A percentile compares a stretch with the other conserved stretches of the same genome.
Conservation (phyloP, 805 yeast species). For the Cephaloascus albidus region DNA sequence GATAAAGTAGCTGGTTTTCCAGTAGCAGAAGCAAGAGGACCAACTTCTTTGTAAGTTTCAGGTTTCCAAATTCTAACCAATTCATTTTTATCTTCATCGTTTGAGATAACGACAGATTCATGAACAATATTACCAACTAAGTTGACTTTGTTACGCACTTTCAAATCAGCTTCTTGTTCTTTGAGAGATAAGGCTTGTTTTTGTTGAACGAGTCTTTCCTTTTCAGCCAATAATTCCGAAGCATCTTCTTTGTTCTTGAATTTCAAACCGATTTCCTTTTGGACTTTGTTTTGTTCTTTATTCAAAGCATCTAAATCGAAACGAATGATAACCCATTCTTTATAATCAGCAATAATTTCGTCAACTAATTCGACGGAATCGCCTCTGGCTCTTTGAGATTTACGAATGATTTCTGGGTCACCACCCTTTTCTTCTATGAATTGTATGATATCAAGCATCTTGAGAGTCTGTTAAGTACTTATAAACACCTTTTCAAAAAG, state of each 20-base stretch:
- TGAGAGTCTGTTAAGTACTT: neutral
- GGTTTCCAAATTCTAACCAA: conserved; percentile 86
- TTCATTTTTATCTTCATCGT: conserved; percentile 87
- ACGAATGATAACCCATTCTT: conserved; percentile 81
- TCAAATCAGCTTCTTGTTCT: conserved; percentile 76
- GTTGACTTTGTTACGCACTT: conserved; percentile 72
- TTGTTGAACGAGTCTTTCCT: conserved; percentile 62
- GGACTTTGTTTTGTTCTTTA: conserved; percentile 81
- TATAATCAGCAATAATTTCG: conserved; percentile 86
- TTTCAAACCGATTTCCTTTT: conserved; percentile 87
- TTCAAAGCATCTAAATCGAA: conserved; percentile 86
- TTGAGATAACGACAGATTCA: conserved; percentile 78
- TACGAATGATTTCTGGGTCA: conserved; percentile 79
- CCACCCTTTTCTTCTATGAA: conserved; percentile 97
- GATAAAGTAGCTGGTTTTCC: conserved; percentile 72
- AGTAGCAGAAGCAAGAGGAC: conserved; percentile 66
- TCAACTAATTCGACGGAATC: conserved; percentile 92
- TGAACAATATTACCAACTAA: conserved; percentile 92
- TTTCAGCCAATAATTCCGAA: conserved; percentile 66
- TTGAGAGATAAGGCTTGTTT: conserved; percentile 56
- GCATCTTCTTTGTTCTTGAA: conserved; percentile 96
- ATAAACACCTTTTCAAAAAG: neutral
- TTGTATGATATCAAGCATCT: conserved; percentile 86
- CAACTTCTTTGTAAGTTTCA: conserved; percentile 43
- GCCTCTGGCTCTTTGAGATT: conserved; percentile 90